Base-by-base conservation (phyloP, 164 flowering plant genomes). In the Warburgia ugandensis region DNA sequence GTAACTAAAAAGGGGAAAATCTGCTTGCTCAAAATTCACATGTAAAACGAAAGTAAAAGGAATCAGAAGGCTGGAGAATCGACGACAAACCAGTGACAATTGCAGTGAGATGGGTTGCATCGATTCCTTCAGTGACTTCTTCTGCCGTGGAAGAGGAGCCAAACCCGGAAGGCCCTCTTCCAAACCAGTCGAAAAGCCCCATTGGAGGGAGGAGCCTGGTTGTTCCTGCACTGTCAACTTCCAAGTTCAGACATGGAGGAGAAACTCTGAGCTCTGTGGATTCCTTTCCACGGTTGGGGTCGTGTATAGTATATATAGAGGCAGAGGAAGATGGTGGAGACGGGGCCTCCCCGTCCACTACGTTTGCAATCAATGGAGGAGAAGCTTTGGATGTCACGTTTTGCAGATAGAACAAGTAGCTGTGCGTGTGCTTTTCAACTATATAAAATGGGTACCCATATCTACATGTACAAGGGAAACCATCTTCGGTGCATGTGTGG, bases 51-150 rank as follows among this genome's bases (percentile, higher is more conserved):
- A 45, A 10, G 29, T 25, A 17, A 27, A 10, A 13, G 5, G 6
- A 20, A 14, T 17, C 8, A 31, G 7, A 6, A 32, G 12, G 36
- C 12, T 7, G 36, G 12, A 32, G 36, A 32, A 32, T 7, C 7
- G 7, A 6, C 0, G 12, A 6, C 30, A 16, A n/a, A 61, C 71
- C 71, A 42, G 71, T 67, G 28, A 67, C 52, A 35, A 66, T 49
- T 28, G 71, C 71, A 37, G 67, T 62, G 47, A 67, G 58, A 29
- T 55, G 61, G n/a, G 58, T 52, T 10, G 57, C 71, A 22, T 67
- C 71, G 23, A 67, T 48, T 14, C 61, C 71, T 21, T 59, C 48
- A 3, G 71, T 63, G 48, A 67, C 71, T 22, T 67, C 30, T 41
- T 67, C 64, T 4, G 71, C 71, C 14, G 67, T 62, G 5, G 71